phyloP scores from a whole-genome alignment of 208 protist species.

The Jaenimonas drosophilae region DNA sequence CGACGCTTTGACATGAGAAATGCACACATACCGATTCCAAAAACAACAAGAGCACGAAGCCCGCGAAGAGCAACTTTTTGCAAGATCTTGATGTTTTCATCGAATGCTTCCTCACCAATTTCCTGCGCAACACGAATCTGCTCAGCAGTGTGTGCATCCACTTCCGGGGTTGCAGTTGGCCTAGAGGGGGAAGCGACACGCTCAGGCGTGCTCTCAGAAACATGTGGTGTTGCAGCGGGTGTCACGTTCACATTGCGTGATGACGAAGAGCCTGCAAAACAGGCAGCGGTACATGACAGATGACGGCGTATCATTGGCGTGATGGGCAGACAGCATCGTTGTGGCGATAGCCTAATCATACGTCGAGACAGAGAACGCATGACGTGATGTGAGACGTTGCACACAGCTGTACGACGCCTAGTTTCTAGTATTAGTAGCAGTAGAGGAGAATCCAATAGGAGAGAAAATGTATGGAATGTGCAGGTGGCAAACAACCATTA shows the following conservation, averaged over 20 bases:
- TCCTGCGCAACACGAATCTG: slow-evolving; percentile 42
- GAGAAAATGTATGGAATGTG: too few species aligned
- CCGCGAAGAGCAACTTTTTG: slow-evolving; percentile 50
- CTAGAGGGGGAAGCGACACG: neutral
- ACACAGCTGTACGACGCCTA: too few species aligned
- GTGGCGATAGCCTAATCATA: too few species aligned
- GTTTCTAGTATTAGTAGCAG: too few species aligned
- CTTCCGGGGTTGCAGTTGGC: neutral
- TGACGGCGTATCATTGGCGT: too few species aligned
- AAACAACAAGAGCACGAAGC: slow-evolving; percentile 53
- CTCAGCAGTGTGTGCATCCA: slow-evolving; percentile 38
- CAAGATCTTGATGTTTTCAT: slow-evolving; percentile 72
- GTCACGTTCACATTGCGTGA: neutral
- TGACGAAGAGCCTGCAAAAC: neutral
- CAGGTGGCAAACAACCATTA: too few species aligned
- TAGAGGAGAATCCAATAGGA: too few species aligned
- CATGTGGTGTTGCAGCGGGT: neutral
- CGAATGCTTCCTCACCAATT: slow-evolving; percentile 54
- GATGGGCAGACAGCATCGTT: too few species aligned
- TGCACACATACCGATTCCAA: slow-evolving; percentile 38
- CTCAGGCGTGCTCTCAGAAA: neutral
- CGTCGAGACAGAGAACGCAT: too few species aligned
- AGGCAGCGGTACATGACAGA: neutral
- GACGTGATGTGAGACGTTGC: too few species aligned
- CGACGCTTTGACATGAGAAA: slow-evolving; percentile 24